Evolutionary conservation across 1,284 basidiomycete species (phyloP).

Genomic region (Athelia psychrophila): DNA sequence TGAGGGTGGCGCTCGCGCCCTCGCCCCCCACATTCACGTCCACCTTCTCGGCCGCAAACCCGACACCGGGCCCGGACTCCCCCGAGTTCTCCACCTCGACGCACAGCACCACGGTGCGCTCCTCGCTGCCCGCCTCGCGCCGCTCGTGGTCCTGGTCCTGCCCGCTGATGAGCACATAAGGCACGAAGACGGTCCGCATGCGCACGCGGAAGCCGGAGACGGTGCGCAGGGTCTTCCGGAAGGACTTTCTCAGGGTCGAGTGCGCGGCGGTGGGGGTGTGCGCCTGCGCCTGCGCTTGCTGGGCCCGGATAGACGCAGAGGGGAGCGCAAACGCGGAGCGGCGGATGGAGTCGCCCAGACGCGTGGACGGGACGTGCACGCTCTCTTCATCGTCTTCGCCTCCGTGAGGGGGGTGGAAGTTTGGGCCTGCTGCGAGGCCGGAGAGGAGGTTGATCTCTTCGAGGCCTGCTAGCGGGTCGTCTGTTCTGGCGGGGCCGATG

Average conservation of each 20-base stretch:
- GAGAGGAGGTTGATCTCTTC: constrained; percentile 82
- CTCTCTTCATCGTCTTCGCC: constrained; percentile 1
- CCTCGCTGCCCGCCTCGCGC: constrained; percentile 70
- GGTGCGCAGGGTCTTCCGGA: constrained; percentile 73
- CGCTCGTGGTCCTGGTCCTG: constrained; percentile 40
- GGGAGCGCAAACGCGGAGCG: constrained; percentile 45
- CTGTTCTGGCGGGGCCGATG: constrained; percentile 5
- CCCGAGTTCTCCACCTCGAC: constrained; percentile 82
- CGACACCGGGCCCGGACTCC: constrained; percentile 49
- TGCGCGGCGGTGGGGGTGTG: constrained; percentile 40
- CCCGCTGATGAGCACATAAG: constrained; percentile 60
- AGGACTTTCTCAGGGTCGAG: constrained; percentile 79
- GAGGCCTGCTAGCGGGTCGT: constrained; percentile 47
- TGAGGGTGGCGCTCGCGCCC: constrained; percentile 65
- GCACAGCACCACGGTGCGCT: constrained; percentile 81
- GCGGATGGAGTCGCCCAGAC: constrained; percentile 13
- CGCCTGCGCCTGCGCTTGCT: constrained; percentile 36
- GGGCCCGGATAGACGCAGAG: constrained; percentile 60
- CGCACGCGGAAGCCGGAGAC: constrained; percentile 82
- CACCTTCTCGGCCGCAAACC: constrained; percentile 72
- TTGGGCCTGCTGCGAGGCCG: constrained; percentile 52
- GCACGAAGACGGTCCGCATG: constrained; percentile 87
- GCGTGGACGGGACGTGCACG: constrained; percentile 1
- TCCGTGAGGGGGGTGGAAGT: constrained; percentile 8
- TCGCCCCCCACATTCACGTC: constrained; percentile 75